A percentile compares a stretch with the other conserved stretches of the same genome.
These are phyloP conservation scores for Pelagophyceae sp. DNA, from an alignment of 352 stramenopile genomes.

Conservation along the genomic window DNA sequence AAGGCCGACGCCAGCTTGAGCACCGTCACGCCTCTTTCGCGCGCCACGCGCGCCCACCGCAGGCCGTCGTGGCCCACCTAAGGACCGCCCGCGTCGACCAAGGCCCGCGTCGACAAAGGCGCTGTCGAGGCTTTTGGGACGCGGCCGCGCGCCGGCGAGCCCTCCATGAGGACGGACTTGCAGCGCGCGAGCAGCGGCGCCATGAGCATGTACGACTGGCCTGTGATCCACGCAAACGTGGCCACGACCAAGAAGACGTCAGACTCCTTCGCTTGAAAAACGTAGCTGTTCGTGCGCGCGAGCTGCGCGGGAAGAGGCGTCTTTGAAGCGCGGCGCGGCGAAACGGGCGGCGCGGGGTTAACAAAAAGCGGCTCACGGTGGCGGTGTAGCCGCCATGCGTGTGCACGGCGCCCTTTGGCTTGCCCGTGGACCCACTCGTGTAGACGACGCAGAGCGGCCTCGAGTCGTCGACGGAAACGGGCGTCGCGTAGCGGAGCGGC, in stretches of 20 bases:
- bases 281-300: background rate
- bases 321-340: no score
- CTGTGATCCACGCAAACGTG: constrained; percentile 18
- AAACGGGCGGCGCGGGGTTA: no score
- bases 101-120: no score
- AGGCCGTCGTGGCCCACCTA: background rate
- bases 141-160: no score
- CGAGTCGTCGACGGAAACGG: background rate
- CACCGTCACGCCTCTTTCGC: background rate
- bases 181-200: background rate
- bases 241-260: background rate
- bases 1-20: constrained; percentile 6
- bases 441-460: background rate
- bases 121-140: no score
- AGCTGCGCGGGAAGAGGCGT: no score
- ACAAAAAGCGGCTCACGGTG: no score
- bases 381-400: background rate
- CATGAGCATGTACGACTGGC: constrained; percentile 7
- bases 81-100: no score
- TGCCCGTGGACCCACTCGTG: constrained; percentile 12
- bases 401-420: constrained; percentile 12
- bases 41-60: constrained; percentile 3
- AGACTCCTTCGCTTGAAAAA: background rate
- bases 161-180: constrained; percentile 6
- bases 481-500: background rate